A percentile compares a stretch with the other conserved stretches of the same genome.
Evolutionary conservation across 441 rosid species (phyloP).

Genomic region (Gossypium armourianum): DNA sequence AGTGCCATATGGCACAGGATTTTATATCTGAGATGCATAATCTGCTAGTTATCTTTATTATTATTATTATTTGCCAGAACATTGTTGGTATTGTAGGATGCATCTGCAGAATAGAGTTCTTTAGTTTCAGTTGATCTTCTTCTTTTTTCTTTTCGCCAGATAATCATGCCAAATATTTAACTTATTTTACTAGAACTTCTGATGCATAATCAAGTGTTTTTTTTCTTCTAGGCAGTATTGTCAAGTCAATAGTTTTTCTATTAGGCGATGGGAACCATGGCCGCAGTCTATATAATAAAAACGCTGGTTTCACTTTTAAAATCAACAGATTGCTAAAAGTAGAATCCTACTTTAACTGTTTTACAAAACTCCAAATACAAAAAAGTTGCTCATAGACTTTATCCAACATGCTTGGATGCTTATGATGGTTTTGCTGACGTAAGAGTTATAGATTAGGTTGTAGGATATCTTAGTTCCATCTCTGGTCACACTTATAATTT

Average conservation of each 20-base stretch:
- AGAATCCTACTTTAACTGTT: constrained; percentile 7
- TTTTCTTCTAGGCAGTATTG: not conserved
- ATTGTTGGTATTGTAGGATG: constrained; percentile 1
- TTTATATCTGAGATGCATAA: not conserved
- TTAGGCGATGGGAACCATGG: not conserved
- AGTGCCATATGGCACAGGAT: not conserved
- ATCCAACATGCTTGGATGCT: not conserved
- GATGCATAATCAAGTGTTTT: not conserved
- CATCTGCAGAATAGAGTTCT: not conserved
- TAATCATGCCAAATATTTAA: not conserved
- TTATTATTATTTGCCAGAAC: constrained; percentile 1
- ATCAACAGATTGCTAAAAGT: not conserved
- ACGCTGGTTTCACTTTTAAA: not conserved
- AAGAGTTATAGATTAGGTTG: not conserved
- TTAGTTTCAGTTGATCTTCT: not conserved
- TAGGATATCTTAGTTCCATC: constrained; percentile 3
- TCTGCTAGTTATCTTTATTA: not conserved
- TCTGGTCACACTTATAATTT: not conserved
- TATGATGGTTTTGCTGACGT: not conserved
- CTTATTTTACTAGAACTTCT: constrained; percentile 1
- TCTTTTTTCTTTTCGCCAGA: not conserved
- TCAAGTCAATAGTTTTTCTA: not conserved
- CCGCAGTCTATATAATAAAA: not conserved
- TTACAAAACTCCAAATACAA: not conserved
- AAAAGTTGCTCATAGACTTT: not conserved